Evolutionary conservation across 2,329 filamentous ascomycete genomes (phyloP).

Genomic region (Arthrobotrys megalospora): DNA sequence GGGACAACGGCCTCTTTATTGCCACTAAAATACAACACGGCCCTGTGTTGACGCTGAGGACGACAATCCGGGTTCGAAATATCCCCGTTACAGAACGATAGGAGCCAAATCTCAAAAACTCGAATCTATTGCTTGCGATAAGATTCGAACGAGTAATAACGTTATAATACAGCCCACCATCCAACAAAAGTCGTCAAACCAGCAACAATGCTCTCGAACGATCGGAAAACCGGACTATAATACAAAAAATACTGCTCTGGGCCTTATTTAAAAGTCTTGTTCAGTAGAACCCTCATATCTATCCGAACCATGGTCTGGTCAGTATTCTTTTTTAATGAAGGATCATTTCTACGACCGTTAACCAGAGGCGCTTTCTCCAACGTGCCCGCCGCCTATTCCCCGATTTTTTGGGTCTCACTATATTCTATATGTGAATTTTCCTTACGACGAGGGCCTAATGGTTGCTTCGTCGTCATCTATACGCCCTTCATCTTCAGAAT

Average conservation of each 20-base stretch:
- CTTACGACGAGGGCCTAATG: slow-evolving; percentile 9
- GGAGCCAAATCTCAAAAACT: too few relatives aligned
- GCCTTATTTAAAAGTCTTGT: not conserved
- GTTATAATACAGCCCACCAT: not conserved
- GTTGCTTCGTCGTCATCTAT: slow-evolving; percentile 43
- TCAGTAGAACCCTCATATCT: not conserved
- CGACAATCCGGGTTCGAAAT: too few relatives aligned
- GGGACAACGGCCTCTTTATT: too few relatives aligned
- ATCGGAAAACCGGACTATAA: not conserved
- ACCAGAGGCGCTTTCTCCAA: not conserved
- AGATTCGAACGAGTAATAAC: not conserved
- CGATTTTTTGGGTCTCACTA: too few relatives aligned
- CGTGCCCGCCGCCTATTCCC: too few relatives aligned
- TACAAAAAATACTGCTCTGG: slow-evolving; percentile 18
- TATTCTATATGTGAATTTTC: not conserved
- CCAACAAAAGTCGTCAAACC: not conserved
- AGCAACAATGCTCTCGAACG: not conserved
- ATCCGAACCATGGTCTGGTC: not conserved
- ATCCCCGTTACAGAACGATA: too few relatives aligned
- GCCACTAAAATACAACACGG: too few relatives aligned
- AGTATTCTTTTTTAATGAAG: not conserved
- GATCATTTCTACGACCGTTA: not conserved
- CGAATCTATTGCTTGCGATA: too few relatives aligned
- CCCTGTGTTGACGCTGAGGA: too few relatives aligned
- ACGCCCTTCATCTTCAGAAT: slow-evolving; percentile 6